phyloP scores from a whole-genome alignment of 176 grass and related monocot species.

The Thalia dealbata region DNA sequence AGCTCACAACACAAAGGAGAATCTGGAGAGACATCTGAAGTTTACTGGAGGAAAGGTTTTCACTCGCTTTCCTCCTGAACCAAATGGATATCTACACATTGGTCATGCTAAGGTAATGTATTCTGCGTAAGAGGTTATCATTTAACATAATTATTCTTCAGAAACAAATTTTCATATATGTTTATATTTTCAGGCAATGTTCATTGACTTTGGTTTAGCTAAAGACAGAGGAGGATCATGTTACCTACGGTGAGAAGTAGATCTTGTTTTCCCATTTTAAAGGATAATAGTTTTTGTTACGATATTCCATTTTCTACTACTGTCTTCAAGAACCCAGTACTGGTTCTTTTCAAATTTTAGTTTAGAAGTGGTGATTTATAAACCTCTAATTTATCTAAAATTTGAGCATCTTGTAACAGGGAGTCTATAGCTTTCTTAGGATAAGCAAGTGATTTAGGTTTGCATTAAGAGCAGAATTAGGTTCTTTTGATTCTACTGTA shows the following conservation, averaged over 20 bases:
- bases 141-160: neutral
- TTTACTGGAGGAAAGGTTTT: constrained; percentile 91
- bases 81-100: constrained; percentile 97
- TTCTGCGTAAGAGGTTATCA: constrained; percentile 8
- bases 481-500: neutral
- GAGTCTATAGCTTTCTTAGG: neutral
- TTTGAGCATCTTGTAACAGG: neutral
- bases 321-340: neutral
- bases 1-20: constrained; percentile 76
- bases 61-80: constrained; percentile 93
- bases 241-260: constrained; percentile 65
- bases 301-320: neutral
- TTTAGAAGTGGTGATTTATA: neutral
- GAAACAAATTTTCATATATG: neutral
- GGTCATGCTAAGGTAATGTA: constrained; percentile 86
- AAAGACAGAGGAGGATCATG: constrained; percentile 85
- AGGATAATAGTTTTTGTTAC: constrained; percentile 4
- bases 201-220: constrained; percentile 96
- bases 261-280: constrained; percentile 16
- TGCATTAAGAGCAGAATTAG: neutral
- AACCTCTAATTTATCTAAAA: neutral
- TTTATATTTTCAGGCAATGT: constrained; percentile 71
- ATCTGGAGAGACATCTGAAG: constrained; percentile 77
- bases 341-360: neutral
- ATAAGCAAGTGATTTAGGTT: neutral